A percentile compares a stretch with the other conserved stretches of the same genome.
Evolutionary conservation across 768 basidiomycete species (phyloP).

Genomic region (Suillus subaureus): DNA sequence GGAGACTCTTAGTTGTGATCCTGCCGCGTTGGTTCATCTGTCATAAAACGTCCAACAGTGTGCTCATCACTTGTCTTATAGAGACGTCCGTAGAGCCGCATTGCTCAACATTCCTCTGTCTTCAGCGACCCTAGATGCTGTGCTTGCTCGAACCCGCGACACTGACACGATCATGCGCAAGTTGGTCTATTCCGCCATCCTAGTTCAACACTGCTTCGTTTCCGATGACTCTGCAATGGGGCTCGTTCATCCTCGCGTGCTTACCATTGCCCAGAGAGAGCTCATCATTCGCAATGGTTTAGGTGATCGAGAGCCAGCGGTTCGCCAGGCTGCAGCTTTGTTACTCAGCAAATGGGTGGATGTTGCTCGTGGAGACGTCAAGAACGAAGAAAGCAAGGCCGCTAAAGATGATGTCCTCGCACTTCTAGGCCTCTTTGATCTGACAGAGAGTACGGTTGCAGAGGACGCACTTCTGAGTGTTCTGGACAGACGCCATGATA

Average conservation of each 20-base stretch:
- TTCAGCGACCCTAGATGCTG: conserved; percentile 54
- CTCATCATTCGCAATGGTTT: conserved; percentile 80
- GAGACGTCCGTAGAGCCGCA: conserved; percentile 85
- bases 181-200: conserved; percentile 64
- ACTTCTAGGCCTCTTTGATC: conserved; percentile 61
- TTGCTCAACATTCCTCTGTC: conserved; percentile 71
- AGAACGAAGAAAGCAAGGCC: conserved; percentile 38
- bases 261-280: conserved; percentile 76
- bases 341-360: conserved; percentile 82
- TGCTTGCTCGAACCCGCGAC: conserved; percentile 81
- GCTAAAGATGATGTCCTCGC: conserved; percentile 44
- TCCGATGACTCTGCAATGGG: conserved; percentile 43
- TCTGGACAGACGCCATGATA: conserved; percentile 64
- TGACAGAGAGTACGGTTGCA: conserved; percentile 59
- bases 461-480: conserved; percentile 76
- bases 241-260: conserved; percentile 60
- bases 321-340: conserved; percentile 70
- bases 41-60: no score
- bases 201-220: conserved; percentile 46
- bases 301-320: conserved; percentile 78
- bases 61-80: conserved; percentile 29
- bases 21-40: conserved; percentile 55
- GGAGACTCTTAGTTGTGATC: conserved; percentile 69
- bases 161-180: conserved; percentile 75
- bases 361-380: conserved; percentile 42